Evolutionary conservation across 1,139 yeast species (phyloP).

Genomic region (Kodamaea alishanica): DNA sequence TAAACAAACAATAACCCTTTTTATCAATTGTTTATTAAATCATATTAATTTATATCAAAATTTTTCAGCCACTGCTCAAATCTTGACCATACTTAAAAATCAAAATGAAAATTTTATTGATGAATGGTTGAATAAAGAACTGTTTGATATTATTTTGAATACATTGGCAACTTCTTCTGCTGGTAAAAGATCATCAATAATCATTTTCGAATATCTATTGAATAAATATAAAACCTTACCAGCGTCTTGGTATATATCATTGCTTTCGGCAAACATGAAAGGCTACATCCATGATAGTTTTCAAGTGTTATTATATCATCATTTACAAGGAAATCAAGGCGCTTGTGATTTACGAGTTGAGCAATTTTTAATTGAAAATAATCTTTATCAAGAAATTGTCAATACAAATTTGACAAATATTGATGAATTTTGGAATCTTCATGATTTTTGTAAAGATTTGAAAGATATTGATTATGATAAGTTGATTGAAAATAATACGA

Average conservation of each 20-base stretch:
- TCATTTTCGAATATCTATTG: slow-evolving; percentile 21
- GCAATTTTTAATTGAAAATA: slow-evolving; percentile 3
- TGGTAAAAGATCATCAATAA: slow-evolving; percentile 25
- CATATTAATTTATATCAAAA: slow-evolving; percentile 37
- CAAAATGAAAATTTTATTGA: slow-evolving; percentile 15
- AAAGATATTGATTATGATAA: slow-evolving; percentile 1
- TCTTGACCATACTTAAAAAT: slow-evolving; percentile 20
- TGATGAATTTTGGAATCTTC: slow-evolving; percentile 15
- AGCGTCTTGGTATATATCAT: slow-evolving; percentile 8
- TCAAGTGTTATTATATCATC: slow-evolving; percentile 26
- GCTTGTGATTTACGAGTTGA: background rate
- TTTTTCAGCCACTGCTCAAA: slow-evolving; percentile 29
- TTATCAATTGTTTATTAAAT: slow-evolving; percentile 37
- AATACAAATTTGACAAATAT: slow-evolving; percentile 4
- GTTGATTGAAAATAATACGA: slow-evolving; percentile 13
- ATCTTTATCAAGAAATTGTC: too few species aligned
- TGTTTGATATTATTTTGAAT: slow-evolving; percentile 29
- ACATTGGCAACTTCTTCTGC: slow-evolving; percentile 30
- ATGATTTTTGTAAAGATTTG: slow-evolving; percentile 8
- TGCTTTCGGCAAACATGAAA: slow-evolving; percentile 28
- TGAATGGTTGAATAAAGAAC: slow-evolving; percentile 29
- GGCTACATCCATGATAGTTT: slow-evolving; percentile 24
- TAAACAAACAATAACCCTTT: slow-evolving; percentile 23
- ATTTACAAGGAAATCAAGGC: slow-evolving; percentile 15
- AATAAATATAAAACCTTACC: slow-evolving; percentile 1